Evolutionary conservation across 768 basidiomycete genomes (phyloP).

Genomic region (Scleroderma citrinum): DNA sequence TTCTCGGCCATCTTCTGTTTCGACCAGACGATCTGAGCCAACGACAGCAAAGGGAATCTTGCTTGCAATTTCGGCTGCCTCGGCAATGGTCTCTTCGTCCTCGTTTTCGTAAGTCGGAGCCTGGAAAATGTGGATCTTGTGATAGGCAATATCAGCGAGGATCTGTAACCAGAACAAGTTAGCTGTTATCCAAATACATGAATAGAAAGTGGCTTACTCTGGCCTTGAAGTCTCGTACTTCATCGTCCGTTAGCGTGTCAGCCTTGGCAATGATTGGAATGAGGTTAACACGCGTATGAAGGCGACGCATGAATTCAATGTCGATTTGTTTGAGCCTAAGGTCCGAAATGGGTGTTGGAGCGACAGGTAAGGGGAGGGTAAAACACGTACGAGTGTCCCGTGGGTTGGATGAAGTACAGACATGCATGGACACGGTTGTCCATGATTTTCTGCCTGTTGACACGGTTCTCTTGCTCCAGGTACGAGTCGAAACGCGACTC

Average conservation of each 20-base stretch:
- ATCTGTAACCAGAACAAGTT: conserved; percentile 45
- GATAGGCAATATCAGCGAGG: conserved; percentile 86
- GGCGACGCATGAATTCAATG: conserved; percentile 96
- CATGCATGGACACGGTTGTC: conserved; percentile 99
- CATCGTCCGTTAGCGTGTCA: conserved; percentile 96
- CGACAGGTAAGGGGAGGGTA: no score
- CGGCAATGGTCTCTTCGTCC: conserved; percentile 96
- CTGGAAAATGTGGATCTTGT: conserved; percentile 97
- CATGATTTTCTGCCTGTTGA: conserved; percentile 87
- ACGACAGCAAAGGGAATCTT: conserved; percentile 99
- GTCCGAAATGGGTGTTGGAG: background rate
- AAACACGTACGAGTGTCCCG: conserved; percentile 83
- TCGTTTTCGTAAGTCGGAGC: conserved; percentile 97
- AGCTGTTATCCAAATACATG: background rate
- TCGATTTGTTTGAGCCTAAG: conserved; percentile 92
- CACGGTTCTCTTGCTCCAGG: conserved; percentile 97
- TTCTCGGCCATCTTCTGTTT: conserved; percentile 80
- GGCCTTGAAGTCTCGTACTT: conserved; percentile 88
- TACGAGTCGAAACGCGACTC: conserved; percentile 97
- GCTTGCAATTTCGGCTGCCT: conserved; percentile 95
- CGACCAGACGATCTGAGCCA: conserved; percentile 81
- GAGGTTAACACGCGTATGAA: conserved; percentile 96
- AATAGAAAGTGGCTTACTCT: conserved; percentile 46
- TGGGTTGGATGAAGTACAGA: conserved; percentile 98
- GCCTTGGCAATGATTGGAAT: conserved; percentile 99